Percentiles rank a stretch among this genome's conserved stretches.
Evolutionary conservation across 2,329 filamentous ascomycete species (phyloP).

Genomic region (Nemania sp.): DNA sequence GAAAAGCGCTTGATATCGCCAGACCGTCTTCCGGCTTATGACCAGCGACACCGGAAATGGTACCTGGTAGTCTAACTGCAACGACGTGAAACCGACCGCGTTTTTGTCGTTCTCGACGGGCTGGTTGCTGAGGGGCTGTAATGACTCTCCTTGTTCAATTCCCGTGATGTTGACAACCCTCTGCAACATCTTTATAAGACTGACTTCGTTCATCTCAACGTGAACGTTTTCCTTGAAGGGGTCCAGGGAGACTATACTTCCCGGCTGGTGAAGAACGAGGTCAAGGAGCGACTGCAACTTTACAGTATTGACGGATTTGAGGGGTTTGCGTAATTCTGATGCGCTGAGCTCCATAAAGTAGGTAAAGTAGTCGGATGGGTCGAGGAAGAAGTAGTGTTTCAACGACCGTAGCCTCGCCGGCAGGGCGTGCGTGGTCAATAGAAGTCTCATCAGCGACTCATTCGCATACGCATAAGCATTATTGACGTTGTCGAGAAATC

Average conservation of each 20-base stretch:
- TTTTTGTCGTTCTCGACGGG: constrained; percentile 81
- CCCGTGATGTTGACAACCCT: constrained; percentile 96
- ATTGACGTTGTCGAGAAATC: constrained; percentile 95
- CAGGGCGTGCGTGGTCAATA: constrained; percentile 90
- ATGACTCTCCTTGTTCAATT: constrained; percentile 84
- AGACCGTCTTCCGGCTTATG: constrained; percentile 94
- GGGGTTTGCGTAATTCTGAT: constrained; percentile 87
- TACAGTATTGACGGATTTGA: constrained; percentile 84
- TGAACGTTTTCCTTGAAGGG: constrained; percentile 99
- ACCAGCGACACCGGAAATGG: constrained; percentile 95
- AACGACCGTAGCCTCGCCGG: constrained; percentile 85
- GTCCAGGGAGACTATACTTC: constrained; percentile 89
- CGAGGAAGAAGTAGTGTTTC: constrained; percentile 99
- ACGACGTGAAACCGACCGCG: constrained; percentile 85
- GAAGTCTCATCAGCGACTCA: constrained; percentile 84
- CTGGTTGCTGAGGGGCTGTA: constrained; percentile 72
- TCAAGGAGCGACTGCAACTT: constrained; percentile 97
- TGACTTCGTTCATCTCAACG: constrained; percentile 94
- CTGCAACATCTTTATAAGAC: constrained; percentile 91
- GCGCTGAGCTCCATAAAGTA: constrained; percentile 93
- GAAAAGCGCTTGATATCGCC: constrained; percentile 94
- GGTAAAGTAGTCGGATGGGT: constrained; percentile 96
- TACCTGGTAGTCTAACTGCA: constrained; percentile 92
- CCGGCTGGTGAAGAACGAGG: constrained; percentile 92
- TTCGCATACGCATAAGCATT: constrained; percentile 94